phyloP scores from a whole-genome alignment of 345 rosid genomes.

The Euphorbia pulcherrima region DNA sequence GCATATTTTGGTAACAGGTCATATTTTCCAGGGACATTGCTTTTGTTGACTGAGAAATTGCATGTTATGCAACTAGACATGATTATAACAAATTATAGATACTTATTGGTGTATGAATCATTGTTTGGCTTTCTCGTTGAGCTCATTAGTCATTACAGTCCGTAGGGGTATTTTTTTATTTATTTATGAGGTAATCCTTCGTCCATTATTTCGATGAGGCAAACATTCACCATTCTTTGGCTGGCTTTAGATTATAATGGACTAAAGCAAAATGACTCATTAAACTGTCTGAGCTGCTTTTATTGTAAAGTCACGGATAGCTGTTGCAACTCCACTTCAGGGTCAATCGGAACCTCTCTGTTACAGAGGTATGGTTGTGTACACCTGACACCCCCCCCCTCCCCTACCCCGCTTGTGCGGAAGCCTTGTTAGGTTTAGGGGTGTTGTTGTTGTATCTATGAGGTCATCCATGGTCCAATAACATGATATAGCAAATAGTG shows the following conservation, averaged over 20 bases:
- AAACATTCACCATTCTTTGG: too few species aligned
- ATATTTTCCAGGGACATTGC: neutral
- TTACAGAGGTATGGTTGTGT: too few species aligned
- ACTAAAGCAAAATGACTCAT: too few species aligned
- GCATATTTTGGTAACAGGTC: neutral
- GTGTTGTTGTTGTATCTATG: conserved; percentile 9
- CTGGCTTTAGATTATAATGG: too few species aligned
- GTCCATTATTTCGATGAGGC: neutral
- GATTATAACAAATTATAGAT: conserved; percentile 6
- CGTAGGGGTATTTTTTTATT: conserved; percentile 3
- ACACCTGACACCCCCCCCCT: too few species aligned
- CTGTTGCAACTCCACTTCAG: too few species aligned
- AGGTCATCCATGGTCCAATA: neutral
- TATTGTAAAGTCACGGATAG: too few species aligned
- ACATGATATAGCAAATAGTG: neutral
- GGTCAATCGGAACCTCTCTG: too few species aligned
- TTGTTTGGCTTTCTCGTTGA: neutral
- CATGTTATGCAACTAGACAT: neutral
- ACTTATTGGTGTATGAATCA: conserved; percentile 5
- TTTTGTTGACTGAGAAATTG: neutral
- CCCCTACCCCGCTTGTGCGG: too few species aligned
- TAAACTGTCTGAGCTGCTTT: too few species aligned
- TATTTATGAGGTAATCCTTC: conserved; percentile 12
- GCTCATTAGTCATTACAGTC: neutral
- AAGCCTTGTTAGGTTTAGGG: too few species aligned